phyloP scores from a whole-genome alignment of 345 rosid species.

The Dimocarpus longan region DNA sequence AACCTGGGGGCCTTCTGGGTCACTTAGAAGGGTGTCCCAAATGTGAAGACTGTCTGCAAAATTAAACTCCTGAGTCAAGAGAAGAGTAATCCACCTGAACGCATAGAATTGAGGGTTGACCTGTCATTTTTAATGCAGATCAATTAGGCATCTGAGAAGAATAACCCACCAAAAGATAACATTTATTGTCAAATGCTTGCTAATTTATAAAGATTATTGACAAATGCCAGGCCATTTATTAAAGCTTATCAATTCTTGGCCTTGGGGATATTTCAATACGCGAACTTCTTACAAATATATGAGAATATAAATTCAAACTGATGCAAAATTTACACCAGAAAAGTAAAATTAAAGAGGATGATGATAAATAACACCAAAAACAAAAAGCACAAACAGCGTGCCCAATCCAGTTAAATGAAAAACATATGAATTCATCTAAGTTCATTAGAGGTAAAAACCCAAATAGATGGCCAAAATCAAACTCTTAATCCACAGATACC shows the following conservation, averaged over 20 bases:
- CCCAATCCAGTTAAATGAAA: background rate
- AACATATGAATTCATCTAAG: background rate
- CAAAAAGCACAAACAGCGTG: background rate
- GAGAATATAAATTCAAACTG: background rate
- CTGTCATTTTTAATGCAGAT: slow-evolving; percentile 47
- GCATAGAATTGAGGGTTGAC: slow-evolving; percentile 96
- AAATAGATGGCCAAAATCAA: too few relatives aligned
- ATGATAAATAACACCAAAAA: background rate
- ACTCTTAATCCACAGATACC: too few relatives aligned
- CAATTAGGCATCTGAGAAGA: slow-evolving; percentile 11
- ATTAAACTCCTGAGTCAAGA: slow-evolving; percentile 93
- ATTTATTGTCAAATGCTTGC: background rate
- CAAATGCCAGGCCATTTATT: background rate
- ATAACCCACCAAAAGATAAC: background rate
- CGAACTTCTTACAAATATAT: background rate
- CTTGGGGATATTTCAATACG: background rate
- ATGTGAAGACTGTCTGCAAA: slow-evolving; percentile 89
- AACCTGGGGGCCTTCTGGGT: slow-evolving; percentile 95
- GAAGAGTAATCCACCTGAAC: slow-evolving; percentile 99
- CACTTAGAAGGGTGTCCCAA: slow-evolving; percentile 95
- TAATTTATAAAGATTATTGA: background rate
- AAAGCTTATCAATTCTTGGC: background rate
- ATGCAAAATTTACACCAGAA: background rate
- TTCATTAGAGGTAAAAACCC: background rate
- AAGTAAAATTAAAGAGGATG: background rate